A percentile compares a stretch with the other conserved stretches of the same genome.
Evolutionary conservation across 2,329 filamentous ascomycete species (phyloP).

Genomic region (Pyricularia sp.): DNA sequence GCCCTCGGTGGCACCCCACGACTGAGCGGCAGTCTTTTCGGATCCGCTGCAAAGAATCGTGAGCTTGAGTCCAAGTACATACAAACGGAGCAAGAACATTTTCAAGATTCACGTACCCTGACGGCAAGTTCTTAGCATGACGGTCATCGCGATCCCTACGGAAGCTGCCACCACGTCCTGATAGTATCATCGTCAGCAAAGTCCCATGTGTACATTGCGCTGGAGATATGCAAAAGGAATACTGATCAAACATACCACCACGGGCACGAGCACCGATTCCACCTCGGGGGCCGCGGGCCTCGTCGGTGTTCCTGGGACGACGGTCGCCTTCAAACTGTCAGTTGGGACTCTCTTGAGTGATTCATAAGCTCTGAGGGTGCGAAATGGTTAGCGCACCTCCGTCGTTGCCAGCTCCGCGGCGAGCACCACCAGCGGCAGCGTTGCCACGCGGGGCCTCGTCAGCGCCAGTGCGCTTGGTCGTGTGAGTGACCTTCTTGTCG

Average conservation of each 20-base stretch:
- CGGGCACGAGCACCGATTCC: constrained; percentile 54
- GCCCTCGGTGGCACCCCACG: constrained; percentile 80
- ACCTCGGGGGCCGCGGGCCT: constrained; percentile 50
- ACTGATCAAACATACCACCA: constrained; percentile 35
- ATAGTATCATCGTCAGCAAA: constrained; percentile 1
- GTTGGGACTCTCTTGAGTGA: constrained; percentile 76
- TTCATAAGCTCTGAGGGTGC: constrained; percentile 33
- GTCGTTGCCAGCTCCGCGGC: constrained; percentile 54
- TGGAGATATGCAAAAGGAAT: not conserved
- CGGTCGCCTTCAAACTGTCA: constrained; percentile 75
- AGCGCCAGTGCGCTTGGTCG: constrained; percentile 77
- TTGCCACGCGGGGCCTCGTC: constrained; percentile 49
- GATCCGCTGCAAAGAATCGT: constrained; percentile 39
- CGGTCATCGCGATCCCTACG: constrained; percentile 47
- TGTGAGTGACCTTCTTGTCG: constrained; percentile 71
- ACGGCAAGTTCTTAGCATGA: constrained; percentile 35
- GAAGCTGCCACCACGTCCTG: constrained; percentile 44
- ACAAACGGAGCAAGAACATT: not conserved
- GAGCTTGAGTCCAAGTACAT: constrained; percentile 10
- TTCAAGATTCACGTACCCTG: constrained; percentile 28
- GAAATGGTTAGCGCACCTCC: constrained; percentile 54
- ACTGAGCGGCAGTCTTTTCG: constrained; percentile 80
- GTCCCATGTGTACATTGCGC: not conserved
- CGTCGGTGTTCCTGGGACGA: constrained; percentile 63
- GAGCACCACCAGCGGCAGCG: not conserved